Percentiles rank a stretch among this genome's conserved stretches.
These are phyloP conservation scores for Tuber calosporum DNA, from an alignment of 495 filamentous ascomycete species.

Conservation along the genomic window DNA sequence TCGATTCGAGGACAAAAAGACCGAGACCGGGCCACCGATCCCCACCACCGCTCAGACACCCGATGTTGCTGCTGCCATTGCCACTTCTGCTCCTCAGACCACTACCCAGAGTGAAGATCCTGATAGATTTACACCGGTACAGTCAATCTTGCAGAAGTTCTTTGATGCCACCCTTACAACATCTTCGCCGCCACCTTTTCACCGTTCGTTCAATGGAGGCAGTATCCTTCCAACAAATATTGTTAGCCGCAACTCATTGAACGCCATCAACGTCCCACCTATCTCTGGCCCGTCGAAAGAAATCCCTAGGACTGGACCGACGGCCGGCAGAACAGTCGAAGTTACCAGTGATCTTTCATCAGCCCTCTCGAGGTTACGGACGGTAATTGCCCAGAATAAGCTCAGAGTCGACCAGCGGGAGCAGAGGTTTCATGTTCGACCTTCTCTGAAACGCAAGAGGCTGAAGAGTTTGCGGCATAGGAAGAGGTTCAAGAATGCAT, in stretches of 20 bases:
- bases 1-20: conserved; percentile 33
- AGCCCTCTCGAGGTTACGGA: conserved; percentile 51
- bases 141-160: neutral
- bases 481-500: conserved; percentile 58
- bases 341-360: conserved; percentile 52
- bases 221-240: neutral
- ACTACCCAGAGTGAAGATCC: neutral
- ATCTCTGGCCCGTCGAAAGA: neutral
- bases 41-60: neutral
- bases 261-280: neutral
- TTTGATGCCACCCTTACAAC: neutral
- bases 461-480: conserved; percentile 59
- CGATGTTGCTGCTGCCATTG: neutral
- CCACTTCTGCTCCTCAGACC: neutral
- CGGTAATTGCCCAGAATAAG: conserved; percentile 49
- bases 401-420: conserved; percentile 47
- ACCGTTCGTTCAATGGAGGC: neutral
- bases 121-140: neutral
- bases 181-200: neutral
- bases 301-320: conserved; percentile 48
- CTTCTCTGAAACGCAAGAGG: conserved; percentile 67
- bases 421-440: conserved; percentile 64
- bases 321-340: conserved; percentile 54
- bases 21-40: conserved; percentile 11
- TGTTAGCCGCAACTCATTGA: neutral